Evolutionary conservation across 345 rosid genomes (phyloP).

Genomic region (Camelina hispida): DNA sequence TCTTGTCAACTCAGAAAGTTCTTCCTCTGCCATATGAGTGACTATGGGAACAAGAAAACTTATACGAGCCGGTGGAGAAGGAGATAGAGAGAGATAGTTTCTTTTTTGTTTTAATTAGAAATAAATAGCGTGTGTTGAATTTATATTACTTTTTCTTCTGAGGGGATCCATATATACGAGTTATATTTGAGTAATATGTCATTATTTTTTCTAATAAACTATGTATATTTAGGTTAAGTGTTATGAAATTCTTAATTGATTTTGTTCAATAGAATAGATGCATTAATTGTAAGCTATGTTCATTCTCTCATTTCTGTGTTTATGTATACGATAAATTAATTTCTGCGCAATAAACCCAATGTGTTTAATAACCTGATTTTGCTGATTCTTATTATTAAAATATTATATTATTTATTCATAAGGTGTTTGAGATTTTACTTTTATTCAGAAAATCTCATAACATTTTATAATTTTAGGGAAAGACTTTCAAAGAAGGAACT

Average conservation of each 20-base stretch:
- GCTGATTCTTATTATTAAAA: too few relatives aligned
- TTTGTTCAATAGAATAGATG: neutral
- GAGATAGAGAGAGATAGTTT: slow-evolving; percentile 26
- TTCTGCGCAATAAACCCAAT: too few relatives aligned
- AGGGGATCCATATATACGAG: neutral
- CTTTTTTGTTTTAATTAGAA: slow-evolving; percentile 18
- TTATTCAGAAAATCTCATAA: too few relatives aligned
- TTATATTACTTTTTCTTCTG: slow-evolving; percentile 4
- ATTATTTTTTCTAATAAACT: neutral
- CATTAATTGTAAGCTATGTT: neutral
- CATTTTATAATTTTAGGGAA: too few relatives aligned
- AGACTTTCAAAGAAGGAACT: neutral
- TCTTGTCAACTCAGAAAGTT: slow-evolving; percentile 35
- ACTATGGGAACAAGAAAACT: slow-evolving; percentile 22
- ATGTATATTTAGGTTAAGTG: neutral
- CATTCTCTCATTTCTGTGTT: too few relatives aligned
- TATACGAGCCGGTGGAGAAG: slow-evolving; percentile 8
- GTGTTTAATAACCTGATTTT: too few relatives aligned
- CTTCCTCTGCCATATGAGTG: slow-evolving; percentile 43
- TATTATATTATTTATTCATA: too few relatives aligned
- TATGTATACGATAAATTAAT: too few relatives aligned
- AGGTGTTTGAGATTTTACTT: neutral
- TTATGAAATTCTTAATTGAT: too few relatives aligned
- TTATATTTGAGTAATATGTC: neutral
- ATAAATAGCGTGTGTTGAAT: neutral